A percentile compares a stretch with the other conserved stretches of the same genome.
Conservation (phyloP, 495 filamentous ascomycete species). For the Aspergillus avenaceus region DNA sequence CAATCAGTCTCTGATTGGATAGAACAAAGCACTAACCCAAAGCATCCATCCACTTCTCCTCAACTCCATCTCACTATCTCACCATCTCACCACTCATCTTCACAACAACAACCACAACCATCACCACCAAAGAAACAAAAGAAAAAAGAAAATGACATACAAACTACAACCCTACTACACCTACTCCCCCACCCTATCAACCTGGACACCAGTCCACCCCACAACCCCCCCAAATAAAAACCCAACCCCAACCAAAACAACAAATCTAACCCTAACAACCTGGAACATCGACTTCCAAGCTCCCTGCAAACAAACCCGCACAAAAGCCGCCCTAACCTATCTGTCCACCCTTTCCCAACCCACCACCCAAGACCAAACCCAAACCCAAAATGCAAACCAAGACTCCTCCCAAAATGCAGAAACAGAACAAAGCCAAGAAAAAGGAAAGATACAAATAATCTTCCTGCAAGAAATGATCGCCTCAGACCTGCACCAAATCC, state of each 20-base stretch:
- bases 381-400: too few species aligned
- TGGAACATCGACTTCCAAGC: slow-evolving; percentile 15
- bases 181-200: neutral
- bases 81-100: neutral
- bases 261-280: slow-evolving; percentile 5
- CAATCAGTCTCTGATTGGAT: too few species aligned
- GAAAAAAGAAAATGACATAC: neutral
- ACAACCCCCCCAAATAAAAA: too few species aligned
- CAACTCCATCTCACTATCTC: neutral
- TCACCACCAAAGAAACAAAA: neutral
- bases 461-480: slow-evolving; percentile 49
- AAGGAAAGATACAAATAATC: too few species aligned
- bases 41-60: neutral
- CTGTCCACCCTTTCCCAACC: too few species aligned
- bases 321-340: slow-evolving; percentile 2
- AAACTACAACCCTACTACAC: neutral
- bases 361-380: too few species aligned
- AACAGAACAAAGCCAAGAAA: too few species aligned
- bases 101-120: neutral
- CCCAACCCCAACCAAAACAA: neutral
- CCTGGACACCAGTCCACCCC: neutral
- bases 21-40: neutral
- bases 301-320: neutral
- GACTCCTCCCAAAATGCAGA: too few species aligned
- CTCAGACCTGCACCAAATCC: slow-evolving; percentile 37